Base-by-base conservation (phyloP, 371 early-diverging fungal genomes). In the Mucor plumbeus region DNA sequence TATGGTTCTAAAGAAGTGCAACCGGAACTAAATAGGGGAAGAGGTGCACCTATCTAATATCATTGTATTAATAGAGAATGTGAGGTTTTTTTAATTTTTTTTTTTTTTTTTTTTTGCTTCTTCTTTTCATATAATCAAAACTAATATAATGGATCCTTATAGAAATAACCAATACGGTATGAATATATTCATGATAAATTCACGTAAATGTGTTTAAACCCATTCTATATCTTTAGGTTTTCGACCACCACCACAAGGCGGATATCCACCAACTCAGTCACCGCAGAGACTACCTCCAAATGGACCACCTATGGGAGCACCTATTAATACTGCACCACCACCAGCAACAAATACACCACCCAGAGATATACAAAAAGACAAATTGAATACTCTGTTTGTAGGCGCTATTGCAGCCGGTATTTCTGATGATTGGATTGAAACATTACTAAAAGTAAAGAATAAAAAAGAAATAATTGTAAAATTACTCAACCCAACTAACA, bases 391-490 rank as follows among this genome's bases (percentile, higher is more conserved):
- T 4, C 73, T 93, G 2, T 94, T 92, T 72, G 87, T 94, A 19
- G 90, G 89, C 38, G 84, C 84, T n/a, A 94, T 94, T 63, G 82
- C 91, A 0, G 81, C 90, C 15, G 91, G 92, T 0, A 80, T 92
- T 21, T 81, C 72, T 50, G 93, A 94, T 71, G 86, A 70, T 1
- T 88, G 88, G 84, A 88, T 94, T 71, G 89, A 90, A 66, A 81
- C 83, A 41, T 60, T 94, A 36, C 75, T 92, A 26, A 82, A 86
- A 83, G 92, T 91, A 83, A 53, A 7, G 11, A 36, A 48, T 3
- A 40, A n/a, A 14, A n/a, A n/a, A n/a, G n/a, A n/a, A n/a, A n/a
- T n/a, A n/a, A 4, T 14, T 6, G 3, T 4, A 26, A 21, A 1
- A 4, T 17, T 21, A 17, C 7, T 9, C 31, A 13, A 36, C 31